phyloP scores from a whole-genome alignment of 257 asterid genomes.

The Knoxia roxburghii region DNA sequence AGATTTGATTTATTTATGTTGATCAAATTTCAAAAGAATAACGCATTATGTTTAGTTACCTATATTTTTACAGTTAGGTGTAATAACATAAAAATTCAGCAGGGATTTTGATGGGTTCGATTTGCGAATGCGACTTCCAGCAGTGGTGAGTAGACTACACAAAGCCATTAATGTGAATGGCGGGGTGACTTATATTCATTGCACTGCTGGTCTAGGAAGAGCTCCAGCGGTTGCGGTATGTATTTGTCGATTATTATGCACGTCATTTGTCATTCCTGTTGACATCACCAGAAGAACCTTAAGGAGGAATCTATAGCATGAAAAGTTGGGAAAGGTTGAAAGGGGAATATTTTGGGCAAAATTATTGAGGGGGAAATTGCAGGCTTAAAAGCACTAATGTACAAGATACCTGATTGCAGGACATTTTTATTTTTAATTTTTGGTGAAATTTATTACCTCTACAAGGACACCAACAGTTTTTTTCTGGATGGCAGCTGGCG shows the following conservation, averaged over 20 bases:
- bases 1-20: neutral
- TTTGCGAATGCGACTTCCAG: conserved; percentile 80
- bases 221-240: conserved; percentile 93
- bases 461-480: neutral
- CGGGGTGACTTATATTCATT: conserved; percentile 86
- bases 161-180: conserved; percentile 64
- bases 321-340: too few relatives aligned
- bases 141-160: conserved; percentile 74
- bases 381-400: neutral
- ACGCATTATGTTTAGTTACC: neutral
- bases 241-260: neutral
- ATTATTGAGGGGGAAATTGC: too few relatives aligned
- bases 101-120: conserved; percentile 98
- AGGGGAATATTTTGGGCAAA: too few relatives aligned
- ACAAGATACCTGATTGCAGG: conserved; percentile 3
- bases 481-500: conserved; percentile 57
- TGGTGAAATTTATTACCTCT: neutral
- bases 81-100: conserved; percentile 24
- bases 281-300: neutral
- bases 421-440: neutral
- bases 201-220: conserved; percentile 98
- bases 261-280: neutral
- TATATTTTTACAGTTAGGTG: neutral
- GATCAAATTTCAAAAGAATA: neutral
- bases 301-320: neutral